A percentile compares a stretch with the other conserved stretches of the same genome.
Evolutionary conservation across 805 yeast genomes (phyloP).

Genomic region (Peterozyma xylosa): DNA sequence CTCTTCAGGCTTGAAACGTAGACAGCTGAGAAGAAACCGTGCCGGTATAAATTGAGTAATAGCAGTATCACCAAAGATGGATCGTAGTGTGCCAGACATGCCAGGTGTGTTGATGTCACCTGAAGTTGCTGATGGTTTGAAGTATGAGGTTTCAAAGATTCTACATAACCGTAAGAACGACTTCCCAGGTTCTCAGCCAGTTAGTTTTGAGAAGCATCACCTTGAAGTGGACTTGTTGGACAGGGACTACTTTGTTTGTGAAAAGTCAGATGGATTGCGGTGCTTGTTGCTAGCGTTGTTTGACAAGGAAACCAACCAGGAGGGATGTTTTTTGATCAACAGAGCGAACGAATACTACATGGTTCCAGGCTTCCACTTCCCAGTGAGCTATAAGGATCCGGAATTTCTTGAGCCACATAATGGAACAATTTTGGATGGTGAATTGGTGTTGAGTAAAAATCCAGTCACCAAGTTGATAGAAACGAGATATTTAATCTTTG

Average conservation of each 20-base stretch:
- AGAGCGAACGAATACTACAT: constrained; percentile 82
- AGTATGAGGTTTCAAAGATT: constrained; percentile 58
- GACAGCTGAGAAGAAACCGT: too few species aligned
- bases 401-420: constrained; percentile 55
- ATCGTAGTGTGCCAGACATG: constrained; percentile 65
- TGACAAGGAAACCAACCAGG: constrained; percentile 63
- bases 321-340: constrained; percentile 83
- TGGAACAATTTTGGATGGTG: constrained; percentile 92
- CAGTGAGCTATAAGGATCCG: constrained; percentile 34
- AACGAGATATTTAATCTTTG: constrained; percentile 80
- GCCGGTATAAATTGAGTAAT: too few species aligned
- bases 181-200: constrained; percentile 95
- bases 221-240: constrained; percentile 49
- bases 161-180: constrained; percentile 44
- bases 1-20: too few species aligned
- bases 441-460: constrained; percentile 66
- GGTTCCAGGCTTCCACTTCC: constrained; percentile 82
- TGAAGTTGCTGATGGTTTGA: constrained; percentile 59
- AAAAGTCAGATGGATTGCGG: constrained; percentile 89
- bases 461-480: constrained; percentile 51
- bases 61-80: constrained; percentile 7
- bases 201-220: constrained; percentile 76
- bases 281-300: constrained; percentile 64
- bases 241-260: constrained; percentile 90
- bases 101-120: constrained; percentile 81